A percentile compares a stretch with the other conserved stretches of the same genome.
Conservation (phyloP, 169 alveolate species). For the Babesia ovis region DNA sequence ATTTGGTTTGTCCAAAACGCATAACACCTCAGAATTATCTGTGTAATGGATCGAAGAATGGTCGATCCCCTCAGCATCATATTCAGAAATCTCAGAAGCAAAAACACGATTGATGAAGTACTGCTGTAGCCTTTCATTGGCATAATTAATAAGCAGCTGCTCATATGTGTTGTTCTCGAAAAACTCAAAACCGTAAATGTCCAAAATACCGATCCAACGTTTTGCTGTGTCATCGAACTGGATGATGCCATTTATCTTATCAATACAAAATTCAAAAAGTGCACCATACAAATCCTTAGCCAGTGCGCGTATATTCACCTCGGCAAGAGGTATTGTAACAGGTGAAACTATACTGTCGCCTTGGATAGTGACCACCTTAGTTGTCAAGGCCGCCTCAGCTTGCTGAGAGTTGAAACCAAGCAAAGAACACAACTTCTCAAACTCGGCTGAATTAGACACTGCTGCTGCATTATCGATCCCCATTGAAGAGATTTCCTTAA, state of each 20-base stretch:
- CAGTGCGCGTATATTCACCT: slow-evolving; percentile 71
- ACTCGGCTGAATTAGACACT: slow-evolving; percentile 41
- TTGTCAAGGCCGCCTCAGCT: slow-evolving; percentile 61
- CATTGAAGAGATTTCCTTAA: slow-evolving; percentile 63
- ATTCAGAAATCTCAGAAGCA: slow-evolving; percentile 87
- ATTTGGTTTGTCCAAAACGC: slow-evolving; percentile 68
- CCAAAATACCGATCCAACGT: slow-evolving; percentile 93
- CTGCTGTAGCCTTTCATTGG: slow-evolving; percentile 97
- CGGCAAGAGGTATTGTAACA: slow-evolving; percentile 65
- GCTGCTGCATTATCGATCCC: slow-evolving; percentile 72
- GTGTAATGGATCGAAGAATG: slow-evolving; percentile 59
- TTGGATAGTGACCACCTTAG: slow-evolving; percentile 73
- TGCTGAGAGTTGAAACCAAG: slow-evolving; percentile 67
- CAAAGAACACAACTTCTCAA: slow-evolving; percentile 60
- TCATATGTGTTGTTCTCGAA: slow-evolving; percentile 96
- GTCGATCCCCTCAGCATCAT: slow-evolving; percentile 69
- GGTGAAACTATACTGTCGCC: slow-evolving; percentile 69
- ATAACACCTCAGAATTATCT: slow-evolving; percentile 74
- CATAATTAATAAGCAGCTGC: slow-evolving; percentile 95
- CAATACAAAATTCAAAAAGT: slow-evolving; percentile 76
- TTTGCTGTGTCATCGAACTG: slow-evolving; percentile 68
- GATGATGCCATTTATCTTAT: slow-evolving; percentile 76
- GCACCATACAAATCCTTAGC: slow-evolving; percentile 81
- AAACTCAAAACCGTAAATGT: slow-evolving; percentile 98
- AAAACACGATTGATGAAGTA: slow-evolving; percentile 90